Conservation (phyloP, 2,329 filamentous ascomycete genomes). For the Cadophora sp. region DNA sequence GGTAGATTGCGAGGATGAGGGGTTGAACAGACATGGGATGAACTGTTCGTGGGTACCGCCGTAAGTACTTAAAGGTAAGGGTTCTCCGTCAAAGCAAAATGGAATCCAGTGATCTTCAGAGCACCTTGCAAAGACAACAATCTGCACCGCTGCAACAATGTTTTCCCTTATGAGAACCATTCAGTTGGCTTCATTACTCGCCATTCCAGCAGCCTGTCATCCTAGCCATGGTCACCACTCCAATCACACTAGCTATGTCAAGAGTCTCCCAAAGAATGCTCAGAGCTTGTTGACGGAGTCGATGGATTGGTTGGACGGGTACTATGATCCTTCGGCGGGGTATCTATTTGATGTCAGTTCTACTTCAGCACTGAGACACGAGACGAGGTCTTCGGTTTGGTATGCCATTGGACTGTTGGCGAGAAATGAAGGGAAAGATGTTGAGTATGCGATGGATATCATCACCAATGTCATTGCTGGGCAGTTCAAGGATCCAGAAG, state of each 20-base stretch:
- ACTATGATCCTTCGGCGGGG: constrained; percentile 57
- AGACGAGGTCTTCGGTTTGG: constrained; percentile 64
- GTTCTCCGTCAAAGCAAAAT: neutral
- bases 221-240: neutral
- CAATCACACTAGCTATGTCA: constrained; percentile 27
- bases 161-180: constrained; percentile 23
- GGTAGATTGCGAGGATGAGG: constrained; percentile 6
- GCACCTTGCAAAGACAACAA: neutral
- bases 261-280: constrained; percentile 40
- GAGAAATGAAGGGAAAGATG: constrained; percentile 57
- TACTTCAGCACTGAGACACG: constrained; percentile 56
- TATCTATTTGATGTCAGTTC: constrained; percentile 60
- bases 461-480: constrained; percentile 58
- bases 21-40: constrained; percentile 4
- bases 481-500: constrained; percentile 58
- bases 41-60: neutral
- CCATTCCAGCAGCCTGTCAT: constrained; percentile 21
- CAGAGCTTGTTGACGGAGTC: constrained; percentile 54
- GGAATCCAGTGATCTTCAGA: neutral
- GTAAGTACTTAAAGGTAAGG: constrained; percentile 5
- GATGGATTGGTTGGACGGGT: constrained; percentile 61
- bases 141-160: constrained; percentile 18
- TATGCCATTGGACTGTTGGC: constrained; percentile 64
- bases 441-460: constrained; percentile 57
- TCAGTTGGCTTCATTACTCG: constrained; percentile 24